Evolutionary conservation across 257 asterid genomes (phyloP).

Genomic region (Primulina huaijiensis): DNA sequence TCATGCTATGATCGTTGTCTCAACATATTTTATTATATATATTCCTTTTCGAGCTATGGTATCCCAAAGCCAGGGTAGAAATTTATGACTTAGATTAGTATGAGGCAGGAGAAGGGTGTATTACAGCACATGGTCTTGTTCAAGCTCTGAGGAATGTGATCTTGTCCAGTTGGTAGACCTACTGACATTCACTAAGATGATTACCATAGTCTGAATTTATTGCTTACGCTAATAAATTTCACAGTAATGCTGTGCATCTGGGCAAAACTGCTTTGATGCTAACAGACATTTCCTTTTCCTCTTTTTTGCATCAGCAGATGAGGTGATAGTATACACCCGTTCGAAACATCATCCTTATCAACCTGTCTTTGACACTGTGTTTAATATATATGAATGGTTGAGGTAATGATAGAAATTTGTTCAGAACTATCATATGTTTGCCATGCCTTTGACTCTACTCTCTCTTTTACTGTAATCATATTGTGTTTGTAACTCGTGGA

Average conservation of each 20-base stretch:
- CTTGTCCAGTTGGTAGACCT: no score
- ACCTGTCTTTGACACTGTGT: constrained; percentile 1
- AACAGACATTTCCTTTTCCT: neutral
- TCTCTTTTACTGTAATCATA: neutral
- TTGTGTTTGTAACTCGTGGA: neutral
- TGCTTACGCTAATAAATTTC: neutral
- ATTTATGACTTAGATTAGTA: neutral
- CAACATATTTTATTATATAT: neutral
- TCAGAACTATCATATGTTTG: neutral
- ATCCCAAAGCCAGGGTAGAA: neutral
- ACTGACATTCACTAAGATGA: neutral
- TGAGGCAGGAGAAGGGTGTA: neutral
- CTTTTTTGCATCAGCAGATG: neutral
- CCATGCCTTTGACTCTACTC: neutral
- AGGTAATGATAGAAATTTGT: neutral
- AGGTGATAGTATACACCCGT: neutral
- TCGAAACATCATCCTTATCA: neutral
- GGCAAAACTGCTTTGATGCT: neutral
- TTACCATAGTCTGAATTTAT: neutral
- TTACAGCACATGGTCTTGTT: neutral
- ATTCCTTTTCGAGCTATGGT: neutral
- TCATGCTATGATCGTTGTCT: neutral
- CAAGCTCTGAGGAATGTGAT: neutral
- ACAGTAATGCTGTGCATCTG: neutral
- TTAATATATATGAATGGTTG: neutral